Conservation (phyloP, 805 yeast species). For the Candida silvatica region DNA sequence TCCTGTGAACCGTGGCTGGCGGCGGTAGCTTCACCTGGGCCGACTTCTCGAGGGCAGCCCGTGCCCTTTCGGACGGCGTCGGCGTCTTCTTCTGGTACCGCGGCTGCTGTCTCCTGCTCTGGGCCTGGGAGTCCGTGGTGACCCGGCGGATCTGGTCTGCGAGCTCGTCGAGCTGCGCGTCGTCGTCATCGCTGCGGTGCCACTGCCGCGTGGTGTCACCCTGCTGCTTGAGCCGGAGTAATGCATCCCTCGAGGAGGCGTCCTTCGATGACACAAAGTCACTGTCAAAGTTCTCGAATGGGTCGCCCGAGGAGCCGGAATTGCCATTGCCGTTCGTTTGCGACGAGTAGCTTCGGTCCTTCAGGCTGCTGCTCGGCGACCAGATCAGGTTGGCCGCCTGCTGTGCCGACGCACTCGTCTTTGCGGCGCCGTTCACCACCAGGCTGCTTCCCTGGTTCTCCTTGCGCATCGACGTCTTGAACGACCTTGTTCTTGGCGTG, state of each 20-base stretch:
- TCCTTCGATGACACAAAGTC: slow-evolving; percentile 2
- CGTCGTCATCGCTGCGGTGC: neutral
- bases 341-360: too few relatives aligned
- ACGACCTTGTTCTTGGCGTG: slow-evolving; percentile 11
- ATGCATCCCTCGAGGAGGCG: slow-evolving; percentile 18
- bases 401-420: slow-evolving; percentile 18
- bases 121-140: slow-evolving; percentile 1
- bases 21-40: slow-evolving; percentile 23
- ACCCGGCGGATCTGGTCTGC: slow-evolving; percentile 4
- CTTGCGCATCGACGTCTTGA: slow-evolving; percentile 14
- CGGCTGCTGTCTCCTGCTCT: too few relatives aligned
- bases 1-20: neutral
- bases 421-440: neutral
- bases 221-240: slow-evolving; percentile 18
- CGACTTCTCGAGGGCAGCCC: slow-evolving; percentile 24
- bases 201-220: neutral
- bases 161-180: neutral
- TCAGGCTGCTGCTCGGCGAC: slow-evolving; percentile 26
- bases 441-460: neutral
- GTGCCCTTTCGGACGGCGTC: slow-evolving; percentile 22
- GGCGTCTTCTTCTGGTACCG: slow-evolving; percentile 4
- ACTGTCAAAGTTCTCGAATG: slow-evolving; percentile 20
- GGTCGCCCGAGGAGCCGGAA: slow-evolving; percentile 19
- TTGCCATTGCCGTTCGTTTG: too few relatives aligned
- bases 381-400: slow-evolving; percentile 29